A percentile compares a stretch with the other conserved stretches of the same genome.
Conservation (phyloP, 345 rosid genomes). For the Iberis pinnata region DNA sequence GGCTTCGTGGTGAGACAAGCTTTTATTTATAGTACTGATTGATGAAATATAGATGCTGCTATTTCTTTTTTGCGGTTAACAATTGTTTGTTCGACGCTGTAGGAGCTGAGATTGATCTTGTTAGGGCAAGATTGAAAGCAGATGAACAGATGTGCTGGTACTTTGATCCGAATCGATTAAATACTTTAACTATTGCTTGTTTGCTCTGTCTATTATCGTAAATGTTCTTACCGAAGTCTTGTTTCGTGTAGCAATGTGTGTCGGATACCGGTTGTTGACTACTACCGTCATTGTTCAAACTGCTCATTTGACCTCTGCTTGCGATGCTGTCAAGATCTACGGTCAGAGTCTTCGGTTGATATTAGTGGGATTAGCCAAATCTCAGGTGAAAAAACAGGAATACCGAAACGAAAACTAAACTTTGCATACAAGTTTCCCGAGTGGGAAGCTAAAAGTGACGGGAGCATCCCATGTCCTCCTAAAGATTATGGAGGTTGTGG, state of each 20-base stretch:
- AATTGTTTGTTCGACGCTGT: conserved; percentile 21
- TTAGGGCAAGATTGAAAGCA: conserved; percentile 76
- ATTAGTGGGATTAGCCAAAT: conserved; percentile 34
- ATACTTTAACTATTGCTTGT: not conserved
- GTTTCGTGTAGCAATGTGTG: conserved; percentile 74
- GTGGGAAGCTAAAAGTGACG: conserved; percentile 80
- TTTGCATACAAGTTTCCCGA: conserved; percentile 55
- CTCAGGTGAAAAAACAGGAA: conserved; percentile 20
- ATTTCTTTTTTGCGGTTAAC: conserved; percentile 1
- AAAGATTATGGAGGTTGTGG: conserved; percentile 82
- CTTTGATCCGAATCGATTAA: not conserved
- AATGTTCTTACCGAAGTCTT: conserved; percentile 19
- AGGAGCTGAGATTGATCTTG: conserved; percentile 75
- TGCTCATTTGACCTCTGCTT: conserved; percentile 86
- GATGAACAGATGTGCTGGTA: conserved; percentile 99
- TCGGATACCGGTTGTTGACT: conserved; percentile 87
- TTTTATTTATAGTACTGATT: conserved; percentile 8
- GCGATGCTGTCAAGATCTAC: conserved; percentile 91
- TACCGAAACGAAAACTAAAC: conserved; percentile 36
- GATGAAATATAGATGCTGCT: conserved; percentile 1
- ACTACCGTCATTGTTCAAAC: conserved; percentile 80
- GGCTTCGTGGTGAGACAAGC: conserved; percentile 55
- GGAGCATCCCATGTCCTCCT: conserved; percentile 91
- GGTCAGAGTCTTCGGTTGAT: conserved; percentile 40
- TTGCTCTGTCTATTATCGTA: not conserved